phyloP scores from a whole-genome alignment of 2,329 filamentous ascomycete genomes.

The Penicillium italicum region DNA sequence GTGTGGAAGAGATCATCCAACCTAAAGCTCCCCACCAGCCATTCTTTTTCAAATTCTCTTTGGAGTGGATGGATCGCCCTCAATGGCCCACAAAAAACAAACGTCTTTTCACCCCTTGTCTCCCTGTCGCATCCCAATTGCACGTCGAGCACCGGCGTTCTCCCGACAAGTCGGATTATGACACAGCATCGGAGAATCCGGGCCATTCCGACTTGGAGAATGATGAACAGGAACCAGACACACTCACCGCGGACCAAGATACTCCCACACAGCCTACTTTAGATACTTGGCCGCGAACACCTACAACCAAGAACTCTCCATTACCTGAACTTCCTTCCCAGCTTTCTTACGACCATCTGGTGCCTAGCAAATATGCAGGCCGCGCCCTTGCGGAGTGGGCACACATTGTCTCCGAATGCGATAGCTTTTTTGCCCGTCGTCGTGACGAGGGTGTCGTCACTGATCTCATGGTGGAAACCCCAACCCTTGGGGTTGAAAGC shows the following conservation, averaged over 20 bases:
- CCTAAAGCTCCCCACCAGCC: slow-evolving; percentile 49
- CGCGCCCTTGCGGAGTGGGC: slow-evolving; percentile 63
- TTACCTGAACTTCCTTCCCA: slow-evolving; percentile 19
- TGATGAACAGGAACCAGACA: slow-evolving; percentile 16
- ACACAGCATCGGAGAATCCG: slow-evolving; percentile 24
- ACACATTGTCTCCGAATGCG: slow-evolving; percentile 58
- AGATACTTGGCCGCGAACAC: slow-evolving; percentile 10
- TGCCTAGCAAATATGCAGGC: slow-evolving; percentile 56
- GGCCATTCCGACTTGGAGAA: slow-evolving; percentile 16
- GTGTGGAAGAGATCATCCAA: slow-evolving; percentile 26
- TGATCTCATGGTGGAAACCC: slow-evolving; percentile 58
- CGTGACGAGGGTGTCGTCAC: slow-evolving; percentile 59
- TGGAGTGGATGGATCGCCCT: slow-evolving; percentile 61
- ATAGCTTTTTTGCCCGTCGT: slow-evolving; percentile 61
- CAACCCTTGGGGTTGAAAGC: slow-evolving; percentile 59
- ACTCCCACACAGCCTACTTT: slow-evolving; percentile 4
- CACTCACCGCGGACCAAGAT: slow-evolving; percentile 3
- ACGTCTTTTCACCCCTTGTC: slow-evolving; percentile 53
- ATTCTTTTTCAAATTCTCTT: slow-evolving; percentile 64
- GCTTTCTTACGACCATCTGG: slow-evolving; percentile 31
- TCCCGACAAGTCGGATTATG: slow-evolving; percentile 23
- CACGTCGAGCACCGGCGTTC: slow-evolving; percentile 47
- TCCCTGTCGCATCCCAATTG: slow-evolving; percentile 55
- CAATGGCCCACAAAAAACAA: slow-evolving; percentile 49
- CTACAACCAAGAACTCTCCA: slow-evolving; percentile 19